phyloP scores from a whole-genome alignment of 352 stramenopile genomes.

The Peronospora belbahrii region DNA sequence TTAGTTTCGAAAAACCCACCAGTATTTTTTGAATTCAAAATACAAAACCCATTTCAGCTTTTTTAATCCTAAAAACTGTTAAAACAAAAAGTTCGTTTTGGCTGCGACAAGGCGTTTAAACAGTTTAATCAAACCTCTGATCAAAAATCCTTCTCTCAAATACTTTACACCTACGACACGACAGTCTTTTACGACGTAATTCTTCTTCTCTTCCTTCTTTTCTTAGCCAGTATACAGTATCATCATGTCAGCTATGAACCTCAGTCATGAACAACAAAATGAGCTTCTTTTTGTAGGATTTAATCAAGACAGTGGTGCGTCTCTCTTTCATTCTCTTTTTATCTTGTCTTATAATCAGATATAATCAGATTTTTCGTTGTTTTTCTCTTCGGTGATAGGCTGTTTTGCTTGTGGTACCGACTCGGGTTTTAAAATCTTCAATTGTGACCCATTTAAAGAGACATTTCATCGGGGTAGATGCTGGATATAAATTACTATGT shows the following conservation, averaged over 20 bases:
- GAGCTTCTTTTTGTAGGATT: conserved; percentile 93
- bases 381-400: conserved; percentile 28
- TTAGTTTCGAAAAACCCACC: no score
- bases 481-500: no score
- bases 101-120: no score
- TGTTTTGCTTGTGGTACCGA: conserved; percentile 94
- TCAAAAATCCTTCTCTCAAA: no score
- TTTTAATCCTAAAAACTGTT: no score
- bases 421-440: conserved; percentile 98
- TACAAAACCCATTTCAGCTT: no score
- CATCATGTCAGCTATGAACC: conserved; percentile 68
- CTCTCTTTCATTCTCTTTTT: background rate
- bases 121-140: no score
- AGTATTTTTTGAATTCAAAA: no score
- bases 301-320: conserved; percentile 89
- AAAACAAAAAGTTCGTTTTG: no score
- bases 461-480: conserved; percentile 88
- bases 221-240: no score
- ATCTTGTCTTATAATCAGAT: no score
- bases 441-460: conserved; percentile 96
- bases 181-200: background rate
- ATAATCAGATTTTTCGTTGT: background rate
- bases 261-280: conserved; percentile 85
- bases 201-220: background rate
- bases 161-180: no score